A percentile compares a stretch with the other conserved stretches of the same genome.
Evolutionary conservation across 345 rosid genomes (phyloP).

Genomic region (Ricinus communis): DNA sequence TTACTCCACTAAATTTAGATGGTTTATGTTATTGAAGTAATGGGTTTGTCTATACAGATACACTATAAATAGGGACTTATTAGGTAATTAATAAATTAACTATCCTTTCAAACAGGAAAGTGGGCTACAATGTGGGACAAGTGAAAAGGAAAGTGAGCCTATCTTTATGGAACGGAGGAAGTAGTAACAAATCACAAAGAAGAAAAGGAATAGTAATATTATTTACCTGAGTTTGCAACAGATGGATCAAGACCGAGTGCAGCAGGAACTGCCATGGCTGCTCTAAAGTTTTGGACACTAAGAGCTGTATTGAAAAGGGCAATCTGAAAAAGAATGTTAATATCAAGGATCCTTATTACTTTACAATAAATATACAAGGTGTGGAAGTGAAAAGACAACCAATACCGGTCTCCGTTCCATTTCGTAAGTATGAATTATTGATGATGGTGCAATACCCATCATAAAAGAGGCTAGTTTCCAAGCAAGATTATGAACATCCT

Average conservation of each 20-base stretch:
- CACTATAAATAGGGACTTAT: no score
- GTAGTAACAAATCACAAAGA: constrained; percentile 15
- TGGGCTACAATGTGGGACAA: no score
- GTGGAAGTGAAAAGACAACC: constrained; percentile 22
- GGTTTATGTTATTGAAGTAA: no score
- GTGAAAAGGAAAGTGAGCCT: no score
- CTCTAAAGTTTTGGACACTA: constrained; percentile 82
- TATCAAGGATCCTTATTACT: constrained; percentile 27
- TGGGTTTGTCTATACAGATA: no score
- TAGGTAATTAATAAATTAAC: no score
- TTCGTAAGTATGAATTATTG: constrained; percentile 73
- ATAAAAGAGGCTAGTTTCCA: constrained; percentile 82
- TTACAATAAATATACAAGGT: constrained; percentile 11
- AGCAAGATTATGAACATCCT: constrained; percentile 95
- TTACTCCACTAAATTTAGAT: no score
- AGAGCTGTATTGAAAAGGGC: constrained; percentile 77
- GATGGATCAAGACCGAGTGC: constrained; percentile 82
- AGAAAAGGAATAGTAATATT: constrained; percentile 11
- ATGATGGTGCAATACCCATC: constrained; percentile 61
- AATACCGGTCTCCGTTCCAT: constrained; percentile 84
- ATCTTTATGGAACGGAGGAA: no score
- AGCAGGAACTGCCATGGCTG: constrained; percentile 90
- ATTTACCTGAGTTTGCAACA: constrained; percentile 72
- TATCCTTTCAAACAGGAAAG: no score
- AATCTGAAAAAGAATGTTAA: constrained; percentile 47